Evolutionary conservation across 805 yeast species (phyloP).

Genomic region (Zygotorulaspora danielsina): DNA sequence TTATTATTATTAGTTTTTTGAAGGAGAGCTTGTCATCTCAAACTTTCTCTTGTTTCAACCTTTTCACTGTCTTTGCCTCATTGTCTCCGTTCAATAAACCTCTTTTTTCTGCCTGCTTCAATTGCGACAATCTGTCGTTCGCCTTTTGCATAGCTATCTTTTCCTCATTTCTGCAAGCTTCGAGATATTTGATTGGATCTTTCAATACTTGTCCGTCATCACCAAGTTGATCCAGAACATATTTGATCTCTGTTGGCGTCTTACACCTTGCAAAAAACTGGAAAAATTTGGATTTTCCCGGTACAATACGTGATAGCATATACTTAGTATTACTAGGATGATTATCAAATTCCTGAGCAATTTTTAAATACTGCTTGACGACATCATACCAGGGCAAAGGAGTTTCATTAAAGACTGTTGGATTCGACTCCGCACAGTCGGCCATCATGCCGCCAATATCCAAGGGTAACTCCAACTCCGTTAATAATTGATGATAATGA

Average conservation of each 20-base stretch:
- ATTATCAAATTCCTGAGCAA: conserved; percentile 57
- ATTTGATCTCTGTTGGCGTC: conserved; percentile 46
- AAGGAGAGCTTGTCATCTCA: too few species aligned
- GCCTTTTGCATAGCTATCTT: conserved; percentile 15
- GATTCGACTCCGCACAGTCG: conserved; percentile 81
- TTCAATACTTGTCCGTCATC: conserved; percentile 18
- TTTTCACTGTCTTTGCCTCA: conserved; percentile 4
- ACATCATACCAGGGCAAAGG: conserved; percentile 52
- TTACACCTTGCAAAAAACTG: conserved; percentile 54
- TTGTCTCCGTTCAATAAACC: conserved; percentile 2
- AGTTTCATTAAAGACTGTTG: conserved; percentile 57
- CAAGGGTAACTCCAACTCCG: conserved; percentile 43
- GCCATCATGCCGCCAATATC: conserved; percentile 93
- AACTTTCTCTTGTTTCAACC: conserved; percentile 2
- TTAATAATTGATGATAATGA: conserved; percentile 52
- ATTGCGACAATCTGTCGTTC: conserved; percentile 16
- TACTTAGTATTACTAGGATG: conserved; percentile 74
- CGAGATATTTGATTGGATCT: conserved; percentile 23
- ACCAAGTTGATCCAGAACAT: conserved; percentile 20
- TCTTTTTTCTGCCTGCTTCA: conserved; percentile 13
- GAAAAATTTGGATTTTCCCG: conserved; percentile 65
- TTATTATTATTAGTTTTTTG: too few species aligned
- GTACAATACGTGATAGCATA: conserved; percentile 70
- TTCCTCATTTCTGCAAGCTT: conserved; percentile 18
- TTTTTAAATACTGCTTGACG: conserved; percentile 50